These are phyloP conservation scores for Ceratobasidium sp. DNA, from an alignment of 1,284 basidiomycete genomes.

Conservation along the genomic window DNA sequence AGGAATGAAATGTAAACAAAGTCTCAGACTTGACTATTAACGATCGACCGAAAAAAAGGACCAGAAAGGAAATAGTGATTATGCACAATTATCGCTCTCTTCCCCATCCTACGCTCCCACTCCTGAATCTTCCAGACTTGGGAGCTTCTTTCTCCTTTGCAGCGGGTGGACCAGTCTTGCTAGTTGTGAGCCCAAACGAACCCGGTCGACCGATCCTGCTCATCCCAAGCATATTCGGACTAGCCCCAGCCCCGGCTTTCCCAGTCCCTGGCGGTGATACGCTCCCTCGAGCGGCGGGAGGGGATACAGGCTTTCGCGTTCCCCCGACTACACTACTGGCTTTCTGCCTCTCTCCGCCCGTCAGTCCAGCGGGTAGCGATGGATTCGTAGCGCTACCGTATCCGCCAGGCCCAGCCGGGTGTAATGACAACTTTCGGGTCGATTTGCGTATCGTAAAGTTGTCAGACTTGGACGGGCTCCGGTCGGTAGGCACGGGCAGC, in stretches of 20 bases:
- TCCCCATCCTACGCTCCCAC: slow-evolving; percentile 40
- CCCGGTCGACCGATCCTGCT: slow-evolving; percentile 40
- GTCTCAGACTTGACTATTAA: background rate
- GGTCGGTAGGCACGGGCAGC: slow-evolving; percentile 14
- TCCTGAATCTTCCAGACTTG: slow-evolving; percentile 20
- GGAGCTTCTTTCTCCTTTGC: slow-evolving; percentile 18
- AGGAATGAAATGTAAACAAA: slow-evolving; percentile 11
- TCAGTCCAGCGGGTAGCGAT: slow-evolving; percentile 4
- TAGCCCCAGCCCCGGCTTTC: background rate
- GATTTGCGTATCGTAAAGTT: background rate
- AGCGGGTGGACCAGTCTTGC: background rate
- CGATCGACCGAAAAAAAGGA: slow-evolving; percentile 1
- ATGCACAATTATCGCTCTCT: slow-evolving; percentile 7
- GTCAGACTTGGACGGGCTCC: slow-evolving; percentile 39
- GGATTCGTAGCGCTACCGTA: slow-evolving; percentile 26
- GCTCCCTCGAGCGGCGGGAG: background rate
- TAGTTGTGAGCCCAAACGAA: slow-evolving; percentile 21
- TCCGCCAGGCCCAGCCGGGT: slow-evolving; percentile 20
- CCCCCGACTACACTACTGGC: background rate
- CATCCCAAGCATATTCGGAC: slow-evolving; percentile 15
- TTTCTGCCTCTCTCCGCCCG: background rate
- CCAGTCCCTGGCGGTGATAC: slow-evolving; percentile 9
- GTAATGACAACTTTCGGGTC: slow-evolving; percentile 22
- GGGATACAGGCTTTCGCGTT: slow-evolving; percentile 17
- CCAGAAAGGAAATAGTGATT: background rate